Evolutionary conservation across 257 asterid species (phyloP).

Genomic region (Fraxinus excelsior): DNA sequence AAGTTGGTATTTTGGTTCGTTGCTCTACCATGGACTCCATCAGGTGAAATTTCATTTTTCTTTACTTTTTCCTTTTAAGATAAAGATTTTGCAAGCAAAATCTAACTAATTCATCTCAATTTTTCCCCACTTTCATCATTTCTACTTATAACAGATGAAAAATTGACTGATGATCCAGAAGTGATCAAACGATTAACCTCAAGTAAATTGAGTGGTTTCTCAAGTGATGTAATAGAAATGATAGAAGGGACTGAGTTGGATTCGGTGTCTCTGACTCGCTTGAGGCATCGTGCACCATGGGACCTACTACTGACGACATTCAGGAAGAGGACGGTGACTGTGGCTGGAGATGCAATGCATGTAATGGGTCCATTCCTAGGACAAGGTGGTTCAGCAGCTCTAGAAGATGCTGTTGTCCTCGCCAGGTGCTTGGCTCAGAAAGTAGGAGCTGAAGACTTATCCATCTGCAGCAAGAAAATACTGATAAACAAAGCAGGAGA

Average conservation of each 20-base stretch:
- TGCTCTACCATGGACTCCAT: constrained; percentile 13
- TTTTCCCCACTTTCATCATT: too few relatives aligned
- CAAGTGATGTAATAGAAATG: constrained; percentile 33
- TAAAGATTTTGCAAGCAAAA: too few relatives aligned
- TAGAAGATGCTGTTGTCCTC: constrained; percentile 49
- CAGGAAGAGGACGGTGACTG: constrained; percentile 29
- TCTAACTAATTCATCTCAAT: too few relatives aligned
- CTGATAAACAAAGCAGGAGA: constrained; percentile 9
- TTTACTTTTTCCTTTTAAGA: background rate
- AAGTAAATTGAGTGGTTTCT: constrained; percentile 19
- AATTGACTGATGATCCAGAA: constrained; percentile 32
- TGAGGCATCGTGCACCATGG: constrained; percentile 48
- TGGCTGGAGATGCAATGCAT: constrained; percentile 55
- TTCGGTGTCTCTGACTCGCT: constrained; percentile 31
- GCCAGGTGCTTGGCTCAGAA: constrained; percentile 38
- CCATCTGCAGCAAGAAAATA: background rate
- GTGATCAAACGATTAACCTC: constrained; percentile 30
- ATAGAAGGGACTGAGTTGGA: constrained; percentile 30
- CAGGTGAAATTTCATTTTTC: constrained; percentile 18
- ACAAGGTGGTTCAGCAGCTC: constrained; percentile 43
- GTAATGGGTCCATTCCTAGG: constrained; percentile 49
- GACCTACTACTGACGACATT: constrained; percentile 32
- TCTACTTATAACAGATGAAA: constrained; percentile 17
- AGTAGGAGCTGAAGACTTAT: background rate
- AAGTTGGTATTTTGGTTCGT: constrained; percentile 40